Percentiles rank a stretch among this genome's conserved stretches.
Evolutionary conservation across 2,329 filamentous ascomycete genomes (phyloP).

Genomic region (Geosmithia morbida): DNA sequence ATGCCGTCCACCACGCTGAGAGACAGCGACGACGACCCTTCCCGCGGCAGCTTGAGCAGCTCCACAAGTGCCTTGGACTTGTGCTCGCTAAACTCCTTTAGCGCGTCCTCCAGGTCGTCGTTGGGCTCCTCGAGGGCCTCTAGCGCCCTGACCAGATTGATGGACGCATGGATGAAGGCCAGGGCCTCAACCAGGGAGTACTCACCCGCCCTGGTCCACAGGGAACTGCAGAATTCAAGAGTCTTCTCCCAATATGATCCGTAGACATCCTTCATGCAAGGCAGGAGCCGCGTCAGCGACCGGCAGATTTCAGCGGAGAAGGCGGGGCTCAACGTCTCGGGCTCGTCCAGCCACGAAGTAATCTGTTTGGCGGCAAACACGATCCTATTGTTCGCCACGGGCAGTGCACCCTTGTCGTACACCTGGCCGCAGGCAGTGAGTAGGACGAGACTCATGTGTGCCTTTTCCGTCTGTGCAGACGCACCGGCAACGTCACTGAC

Average conservation of each 20-base stretch:
- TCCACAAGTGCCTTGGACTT: slow-evolving; percentile 45
- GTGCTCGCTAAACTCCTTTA: slow-evolving; percentile 42
- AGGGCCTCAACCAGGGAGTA: slow-evolving; percentile 28
- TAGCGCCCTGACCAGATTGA: slow-evolving; percentile 55
- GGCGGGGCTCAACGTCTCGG: slow-evolving; percentile 20
- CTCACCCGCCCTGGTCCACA: slow-evolving; percentile 32
- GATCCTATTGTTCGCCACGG: slow-evolving; percentile 51
- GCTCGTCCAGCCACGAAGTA: slow-evolving; percentile 50
- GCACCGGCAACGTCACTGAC: slow-evolving; percentile 45
- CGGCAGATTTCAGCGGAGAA: slow-evolving; percentile 38
- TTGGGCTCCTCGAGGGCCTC: slow-evolving; percentile 58
- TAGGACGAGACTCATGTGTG: slow-evolving; percentile 33
- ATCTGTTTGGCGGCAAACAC: slow-evolving; percentile 76
- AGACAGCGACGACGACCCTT: slow-evolving; percentile 43
- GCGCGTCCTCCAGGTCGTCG: slow-evolving; percentile 69
- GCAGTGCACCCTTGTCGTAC: slow-evolving; percentile 36
- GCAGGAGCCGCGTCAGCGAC: slow-evolving; percentile 47
- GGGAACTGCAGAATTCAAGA: slow-evolving; percentile 40
- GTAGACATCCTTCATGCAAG: slow-evolving; percentile 67
- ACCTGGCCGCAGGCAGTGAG: slow-evolving; percentile 36
- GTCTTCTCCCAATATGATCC: slow-evolving; percentile 71
- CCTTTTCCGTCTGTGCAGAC: slow-evolving; percentile 24
- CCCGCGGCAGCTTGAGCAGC: slow-evolving; percentile 41
- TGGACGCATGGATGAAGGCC: slow-evolving; percentile 54
- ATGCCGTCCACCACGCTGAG: slow-evolving; percentile 62